These are phyloP conservation scores for Termitomyces sp. DNA, from an alignment of 768 basidiomycete genomes.

Conservation along the genomic window DNA sequence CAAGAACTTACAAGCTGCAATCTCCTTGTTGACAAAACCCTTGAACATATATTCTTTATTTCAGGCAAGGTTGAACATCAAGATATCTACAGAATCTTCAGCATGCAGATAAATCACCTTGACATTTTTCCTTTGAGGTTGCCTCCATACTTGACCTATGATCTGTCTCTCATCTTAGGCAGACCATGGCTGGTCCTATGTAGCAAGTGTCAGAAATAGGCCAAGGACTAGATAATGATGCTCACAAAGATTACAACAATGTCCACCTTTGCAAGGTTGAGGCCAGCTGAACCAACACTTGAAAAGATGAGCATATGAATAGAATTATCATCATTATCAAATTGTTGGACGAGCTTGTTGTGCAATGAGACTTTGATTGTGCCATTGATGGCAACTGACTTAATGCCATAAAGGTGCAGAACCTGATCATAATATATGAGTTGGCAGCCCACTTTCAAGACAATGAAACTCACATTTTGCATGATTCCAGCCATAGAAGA, in stretches of 20 bases:
- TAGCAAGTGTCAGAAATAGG: background rate
- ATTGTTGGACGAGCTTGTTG: background rate
- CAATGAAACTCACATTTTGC: background rate
- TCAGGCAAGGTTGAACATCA: no score
- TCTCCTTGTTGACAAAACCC: no score
- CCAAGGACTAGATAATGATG: no score
- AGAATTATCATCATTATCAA: background rate
- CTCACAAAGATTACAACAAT: background rate
- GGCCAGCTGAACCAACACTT: background rate
- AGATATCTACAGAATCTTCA: no score
- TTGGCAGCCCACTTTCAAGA: background rate
- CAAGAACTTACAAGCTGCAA: no score
- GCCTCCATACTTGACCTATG: constrained; percentile 19
- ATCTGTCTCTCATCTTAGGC: constrained; percentile 22
- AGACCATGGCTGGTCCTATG: constrained; percentile 25
- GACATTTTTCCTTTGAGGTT: constrained; percentile 14
- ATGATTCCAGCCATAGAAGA: background rate
- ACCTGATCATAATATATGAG: background rate
- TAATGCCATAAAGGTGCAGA: background rate
- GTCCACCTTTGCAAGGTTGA: background rate
- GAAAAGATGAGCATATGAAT: background rate
- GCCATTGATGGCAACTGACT: background rate
- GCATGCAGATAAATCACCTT: no score
- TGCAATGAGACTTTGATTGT: background rate
- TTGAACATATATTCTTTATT: no score